Percentiles rank a stretch among this genome's conserved stretches.
Evolutionary conservation across 164 flowering plant species (phyloP).

Genomic region (Buxus sempervirens): DNA sequence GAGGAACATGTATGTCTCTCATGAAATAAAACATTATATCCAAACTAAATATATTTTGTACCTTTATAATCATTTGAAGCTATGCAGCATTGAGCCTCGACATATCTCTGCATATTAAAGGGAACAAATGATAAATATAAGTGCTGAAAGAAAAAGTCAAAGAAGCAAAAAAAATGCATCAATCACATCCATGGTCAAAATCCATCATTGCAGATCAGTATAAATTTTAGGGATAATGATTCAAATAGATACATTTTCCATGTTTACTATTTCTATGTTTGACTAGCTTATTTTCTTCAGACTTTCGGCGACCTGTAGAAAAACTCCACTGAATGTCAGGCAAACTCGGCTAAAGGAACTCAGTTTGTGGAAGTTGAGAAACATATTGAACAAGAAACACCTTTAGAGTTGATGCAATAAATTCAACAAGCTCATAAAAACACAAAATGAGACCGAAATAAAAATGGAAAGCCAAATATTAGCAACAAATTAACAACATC

Average conservation of each 20-base stretch:
- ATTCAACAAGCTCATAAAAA: not conserved
- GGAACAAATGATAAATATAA: slow-evolving; percentile 2
- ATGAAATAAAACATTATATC: too few relatives aligned
- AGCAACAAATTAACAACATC: not conserved
- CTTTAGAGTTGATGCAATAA: not conserved
- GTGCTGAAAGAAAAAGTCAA: not conserved
- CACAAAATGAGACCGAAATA: not conserved
- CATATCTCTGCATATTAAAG: slow-evolving; percentile 76
- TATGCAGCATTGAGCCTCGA: slow-evolving; percentile 90
- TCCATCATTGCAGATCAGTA: too few relatives aligned
- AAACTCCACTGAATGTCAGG: too few relatives aligned
- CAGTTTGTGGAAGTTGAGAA: not conserved
- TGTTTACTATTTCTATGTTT: too few relatives aligned
- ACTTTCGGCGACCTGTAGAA: too few relatives aligned
- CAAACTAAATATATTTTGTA: slow-evolving; percentile 11
- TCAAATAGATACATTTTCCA: too few relatives aligned
- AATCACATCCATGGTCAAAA: not conserved
- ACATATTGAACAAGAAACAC: not conserved
- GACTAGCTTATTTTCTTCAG: too few relatives aligned
- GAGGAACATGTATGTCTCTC: too few relatives aligned
- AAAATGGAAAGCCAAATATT: not conserved
- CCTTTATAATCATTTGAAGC: slow-evolving; percentile 97
- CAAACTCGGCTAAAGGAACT: too few relatives aligned
- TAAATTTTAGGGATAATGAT: too few relatives aligned
- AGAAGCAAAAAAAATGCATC: not conserved